Evolutionary conservation across 2,329 filamentous ascomycete genomes (phyloP).

Genomic region (Nannizziopsis barbatae): DNA sequence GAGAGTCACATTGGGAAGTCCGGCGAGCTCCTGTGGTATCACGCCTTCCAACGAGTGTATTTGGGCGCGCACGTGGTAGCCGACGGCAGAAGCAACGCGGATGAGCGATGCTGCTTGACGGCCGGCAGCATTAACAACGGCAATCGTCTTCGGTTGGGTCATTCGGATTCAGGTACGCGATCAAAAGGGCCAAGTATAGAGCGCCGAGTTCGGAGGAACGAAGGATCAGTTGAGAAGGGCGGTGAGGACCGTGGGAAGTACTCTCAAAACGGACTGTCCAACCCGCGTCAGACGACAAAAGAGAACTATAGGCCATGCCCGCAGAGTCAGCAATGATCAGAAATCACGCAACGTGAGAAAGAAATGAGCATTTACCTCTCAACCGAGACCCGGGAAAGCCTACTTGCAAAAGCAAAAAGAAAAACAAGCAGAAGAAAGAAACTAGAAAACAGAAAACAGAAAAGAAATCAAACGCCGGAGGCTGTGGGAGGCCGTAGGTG

Average conservation of each 20-base stretch:
- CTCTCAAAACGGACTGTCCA: too few relatives aligned
- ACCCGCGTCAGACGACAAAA: neutral
- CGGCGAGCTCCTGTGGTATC: constrained; percentile 74
- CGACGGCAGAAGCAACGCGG: constrained; percentile 82
- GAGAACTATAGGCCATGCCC: too few relatives aligned
- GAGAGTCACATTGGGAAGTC: constrained; percentile 69
- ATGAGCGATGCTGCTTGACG: constrained; percentile 93
- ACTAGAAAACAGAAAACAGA: too few relatives aligned
- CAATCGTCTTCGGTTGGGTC: constrained; percentile 57
- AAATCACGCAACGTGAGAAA: too few relatives aligned
- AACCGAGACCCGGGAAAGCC: too few relatives aligned
- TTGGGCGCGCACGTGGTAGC: constrained; percentile 86
- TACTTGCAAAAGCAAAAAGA: too few relatives aligned
- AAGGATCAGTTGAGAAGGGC: neutral
- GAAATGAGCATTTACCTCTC: too few relatives aligned
- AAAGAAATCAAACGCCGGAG: too few relatives aligned
- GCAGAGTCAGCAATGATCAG: too few relatives aligned
- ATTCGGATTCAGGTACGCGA: constrained; percentile 20
- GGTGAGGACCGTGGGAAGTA: neutral
- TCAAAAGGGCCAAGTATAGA: neutral
- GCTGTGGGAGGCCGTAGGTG: too few relatives aligned
- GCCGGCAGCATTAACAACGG: constrained; percentile 90
- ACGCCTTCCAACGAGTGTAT: constrained; percentile 76
- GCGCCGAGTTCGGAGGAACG: neutral
- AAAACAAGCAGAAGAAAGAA: too few relatives aligned